Base-by-base conservation (phyloP, 441 rosid species). In the Eutrema salsugineum region DNA sequence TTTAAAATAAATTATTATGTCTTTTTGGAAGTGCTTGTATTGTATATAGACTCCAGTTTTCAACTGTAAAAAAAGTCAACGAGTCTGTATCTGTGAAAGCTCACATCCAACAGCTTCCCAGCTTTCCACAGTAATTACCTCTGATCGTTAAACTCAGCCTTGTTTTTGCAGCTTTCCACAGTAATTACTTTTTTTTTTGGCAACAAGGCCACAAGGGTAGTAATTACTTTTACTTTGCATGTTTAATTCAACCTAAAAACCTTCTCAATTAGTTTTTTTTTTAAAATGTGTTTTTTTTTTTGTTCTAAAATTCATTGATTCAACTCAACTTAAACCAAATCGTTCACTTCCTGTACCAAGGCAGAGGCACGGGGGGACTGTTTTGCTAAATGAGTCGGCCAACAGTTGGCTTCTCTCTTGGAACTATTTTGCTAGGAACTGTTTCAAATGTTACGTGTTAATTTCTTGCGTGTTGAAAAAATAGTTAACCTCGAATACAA, bases 91-190 rank as follows among this genome's bases (percentile, higher is more conserved):
- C 57, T 74, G 56, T 50, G 55, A 42, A 66, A 59, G 55, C 63
- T 50, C 68, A 32, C 72, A 66, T 73, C 63, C 63, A 66, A 58
- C 32, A 66, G 60, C 65, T 48, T 48, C 46, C 59, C 72, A 66
- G 72, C 78, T 73, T 67, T n/a, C n/a, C n/a, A 72, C 68, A 49
- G 24, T 59, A 42, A 40, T 66, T 35, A 66, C 28, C 48, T 66
- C 56, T 72, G 50, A 38, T 72, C 58, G 77, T 38, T 63, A 64
- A 65, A 9, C 66, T 48, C 22, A 39, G 72, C 7, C 54, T 65
- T 57, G 44, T 39, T 72, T 22, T 58, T 73, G 66, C 61, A 57
- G 44, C 62, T 66, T 58, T 49, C 63, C 67, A 48, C 62, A 32
- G 39, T 15, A 6, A 35, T 61, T 3, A n/a, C 27, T 12, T 36